Percentiles rank a stretch among this genome's conserved stretches.
Conservation (phyloP, 2,329 filamentous ascomycete species). For the Aspergillus bombycis region DNA sequence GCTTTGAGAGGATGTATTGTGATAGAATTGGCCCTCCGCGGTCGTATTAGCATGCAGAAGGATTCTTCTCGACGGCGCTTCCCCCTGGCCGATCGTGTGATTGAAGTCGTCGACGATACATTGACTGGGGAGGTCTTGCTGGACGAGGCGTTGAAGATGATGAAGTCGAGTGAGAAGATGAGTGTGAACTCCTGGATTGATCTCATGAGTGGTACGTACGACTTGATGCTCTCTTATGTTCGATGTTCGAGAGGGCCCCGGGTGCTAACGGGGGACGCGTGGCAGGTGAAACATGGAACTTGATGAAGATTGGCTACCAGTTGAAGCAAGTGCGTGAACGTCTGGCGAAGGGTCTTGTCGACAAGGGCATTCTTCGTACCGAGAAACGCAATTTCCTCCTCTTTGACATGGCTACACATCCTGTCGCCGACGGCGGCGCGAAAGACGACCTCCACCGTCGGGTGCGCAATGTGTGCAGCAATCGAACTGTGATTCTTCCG, state of each 20-base stretch:
- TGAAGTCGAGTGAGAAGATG: conserved; percentile 99
- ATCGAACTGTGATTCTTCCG: conserved; percentile 88
- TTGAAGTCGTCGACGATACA: conserved; percentile 96
- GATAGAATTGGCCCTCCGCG: conserved; percentile 92
- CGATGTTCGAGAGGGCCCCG: neutral
- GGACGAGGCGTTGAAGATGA: conserved; percentile 99
- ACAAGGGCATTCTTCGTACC: conserved; percentile 97
- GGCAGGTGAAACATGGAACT: conserved; percentile 95
- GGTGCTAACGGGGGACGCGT: conserved; percentile 15
- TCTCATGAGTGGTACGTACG: conserved; percentile 82
- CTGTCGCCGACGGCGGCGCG: conserved; percentile 91
- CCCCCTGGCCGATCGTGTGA: conserved; percentile 86
- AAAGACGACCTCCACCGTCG: conserved; percentile 96
- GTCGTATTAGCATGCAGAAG: conserved; percentile 97
- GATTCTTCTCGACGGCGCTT: conserved; percentile 90
- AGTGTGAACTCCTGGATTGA: conserved; percentile 99
- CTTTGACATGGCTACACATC: conserved; percentile 99
- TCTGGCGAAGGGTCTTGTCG: conserved; percentile 93
- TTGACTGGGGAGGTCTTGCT: conserved; percentile 95
- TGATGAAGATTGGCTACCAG: conserved; percentile 99
- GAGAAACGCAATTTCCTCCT: conserved; percentile 99
- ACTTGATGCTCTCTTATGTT: neutral
- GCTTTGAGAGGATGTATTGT: conserved; percentile 97
- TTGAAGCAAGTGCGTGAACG: conserved; percentile 98
- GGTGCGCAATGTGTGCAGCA: conserved; percentile 88